Evolutionary conservation across 305 asterid species (phyloP).

Genomic region (Fraxinus albicans): DNA sequence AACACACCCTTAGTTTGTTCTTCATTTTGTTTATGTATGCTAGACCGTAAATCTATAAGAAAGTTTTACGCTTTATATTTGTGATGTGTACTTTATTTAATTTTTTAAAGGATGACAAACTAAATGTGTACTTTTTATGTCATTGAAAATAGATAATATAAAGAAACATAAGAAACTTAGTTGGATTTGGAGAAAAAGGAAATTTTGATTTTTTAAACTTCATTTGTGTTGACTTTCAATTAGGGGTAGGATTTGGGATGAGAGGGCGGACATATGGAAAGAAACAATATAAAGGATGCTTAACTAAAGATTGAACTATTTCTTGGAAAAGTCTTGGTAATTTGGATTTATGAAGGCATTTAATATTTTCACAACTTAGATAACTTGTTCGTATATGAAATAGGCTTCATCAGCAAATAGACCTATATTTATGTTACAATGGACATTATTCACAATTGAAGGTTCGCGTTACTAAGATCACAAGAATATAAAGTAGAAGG

Average conservation of each 20-base stretch:
- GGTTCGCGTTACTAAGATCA: neutral
- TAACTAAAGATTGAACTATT: neutral
- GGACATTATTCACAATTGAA: neutral
- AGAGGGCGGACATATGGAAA: neutral
- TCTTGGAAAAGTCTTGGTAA: neutral
- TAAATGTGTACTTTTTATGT: neutral
- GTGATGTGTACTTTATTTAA: neutral
- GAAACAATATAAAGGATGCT: neutral
- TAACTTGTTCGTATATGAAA: neutral
- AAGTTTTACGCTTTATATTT: neutral
- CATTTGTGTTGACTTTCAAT: neutral
- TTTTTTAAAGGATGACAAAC: no score
- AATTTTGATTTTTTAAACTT: neutral
- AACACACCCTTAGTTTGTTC: neutral
- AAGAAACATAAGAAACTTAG: neutral
- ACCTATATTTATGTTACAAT: neutral
- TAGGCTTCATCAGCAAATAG: neutral
- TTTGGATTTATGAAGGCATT: neutral
- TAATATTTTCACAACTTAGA: neutral
- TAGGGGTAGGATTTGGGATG: neutral
- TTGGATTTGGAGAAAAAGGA: neutral
- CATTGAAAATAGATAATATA: neutral
- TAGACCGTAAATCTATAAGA: neutral
- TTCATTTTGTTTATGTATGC: neutral
- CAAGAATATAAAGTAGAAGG: neutral